phyloP scores from a whole-genome alignment of 805 yeast genomes.

The Kuraishia borneana region DNA sequence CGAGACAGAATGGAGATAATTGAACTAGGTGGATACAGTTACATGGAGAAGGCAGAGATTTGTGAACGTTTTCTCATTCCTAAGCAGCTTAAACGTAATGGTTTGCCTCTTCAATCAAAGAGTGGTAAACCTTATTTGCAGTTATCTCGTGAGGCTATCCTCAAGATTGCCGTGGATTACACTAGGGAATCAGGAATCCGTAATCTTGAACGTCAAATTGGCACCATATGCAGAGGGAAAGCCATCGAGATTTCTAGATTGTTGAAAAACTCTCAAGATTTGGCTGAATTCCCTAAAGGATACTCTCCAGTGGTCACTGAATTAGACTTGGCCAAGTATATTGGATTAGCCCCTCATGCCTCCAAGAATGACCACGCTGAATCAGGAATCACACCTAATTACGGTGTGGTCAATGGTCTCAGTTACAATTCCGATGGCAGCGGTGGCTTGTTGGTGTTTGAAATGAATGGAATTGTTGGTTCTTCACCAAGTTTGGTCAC shows the following conservation, averaged over 20 bases:
- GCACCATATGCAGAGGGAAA: constrained; percentile 68
- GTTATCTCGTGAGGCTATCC: constrained; percentile 43
- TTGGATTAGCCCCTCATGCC: constrained; percentile 43
- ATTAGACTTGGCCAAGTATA: constrained; percentile 51
- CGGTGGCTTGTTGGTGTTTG: constrained; percentile 73
- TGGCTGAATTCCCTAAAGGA: constrained; percentile 10
- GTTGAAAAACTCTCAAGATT: constrained; percentile 12
- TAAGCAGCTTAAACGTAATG: constrained; percentile 61
- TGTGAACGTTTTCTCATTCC: constrained; percentile 63
- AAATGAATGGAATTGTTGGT: constrained; percentile 57
- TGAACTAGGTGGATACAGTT: constrained; percentile 68
- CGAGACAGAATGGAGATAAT: constrained; percentile 80
- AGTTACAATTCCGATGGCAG: constrained; percentile 83
- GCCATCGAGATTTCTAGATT: constrained; percentile 55
- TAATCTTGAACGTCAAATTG: constrained; percentile 62
- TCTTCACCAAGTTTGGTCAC: constrained; percentile 35
- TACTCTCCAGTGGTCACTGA: constrained; percentile 32
- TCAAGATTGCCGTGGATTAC: constrained; percentile 52
- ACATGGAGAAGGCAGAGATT: constrained; percentile 64
- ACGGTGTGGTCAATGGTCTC: constrained; percentile 79
- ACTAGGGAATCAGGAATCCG: constrained; percentile 86
- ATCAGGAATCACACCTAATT: constrained; percentile 36
- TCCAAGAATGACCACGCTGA: constrained; percentile 27
- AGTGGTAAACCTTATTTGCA: constrained; percentile 21
- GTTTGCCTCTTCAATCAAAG: constrained; percentile 26